Evolutionary conservation across 2,329 filamentous ascomycete species (phyloP).

Genomic region (Tolypocladium cylindrosporum): DNA sequence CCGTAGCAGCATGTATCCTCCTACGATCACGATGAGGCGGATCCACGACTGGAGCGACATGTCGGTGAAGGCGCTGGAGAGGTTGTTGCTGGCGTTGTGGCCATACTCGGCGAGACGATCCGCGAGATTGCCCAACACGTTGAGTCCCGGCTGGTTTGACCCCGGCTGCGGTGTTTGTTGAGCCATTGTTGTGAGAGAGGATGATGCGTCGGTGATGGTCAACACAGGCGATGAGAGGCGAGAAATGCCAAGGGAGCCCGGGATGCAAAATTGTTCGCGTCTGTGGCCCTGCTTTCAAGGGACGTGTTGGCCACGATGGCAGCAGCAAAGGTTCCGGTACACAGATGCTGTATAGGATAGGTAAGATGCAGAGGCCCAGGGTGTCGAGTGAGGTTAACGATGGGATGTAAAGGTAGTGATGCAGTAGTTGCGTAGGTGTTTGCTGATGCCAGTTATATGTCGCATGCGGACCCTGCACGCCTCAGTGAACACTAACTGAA

Average conservation of each 20-base stretch:
- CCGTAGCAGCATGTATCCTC: slow-evolving; percentile 63
- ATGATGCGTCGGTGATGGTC: neutral
- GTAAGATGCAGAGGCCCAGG: no score
- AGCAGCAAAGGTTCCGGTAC: neutral
- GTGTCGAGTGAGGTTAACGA: neutral
- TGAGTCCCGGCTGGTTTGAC: slow-evolving; percentile 18
- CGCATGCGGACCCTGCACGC: neutral
- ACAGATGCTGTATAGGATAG: neutral
- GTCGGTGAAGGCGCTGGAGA: slow-evolving; percentile 35
- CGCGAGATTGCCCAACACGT: slow-evolving; percentile 20
- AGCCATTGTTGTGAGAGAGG: slow-evolving; percentile 5
- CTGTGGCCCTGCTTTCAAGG: neutral
- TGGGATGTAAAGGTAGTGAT: neutral
- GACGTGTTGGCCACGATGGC: neutral
- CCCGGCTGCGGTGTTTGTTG: slow-evolving; percentile 15
- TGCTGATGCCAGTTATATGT: neutral
- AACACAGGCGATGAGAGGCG: neutral
- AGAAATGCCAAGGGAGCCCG: neutral
- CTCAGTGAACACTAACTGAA: neutral
- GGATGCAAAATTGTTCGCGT: neutral
- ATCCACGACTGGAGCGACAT: slow-evolving; percentile 49
- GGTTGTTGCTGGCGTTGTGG: slow-evolving; percentile 34
- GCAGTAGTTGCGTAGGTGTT: neutral
- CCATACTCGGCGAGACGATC: slow-evolving; percentile 24
- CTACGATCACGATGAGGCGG: slow-evolving; percentile 60